Base-by-base conservation (phyloP, 129 eudicot genomes). In the Flaveria robusta region DNA sequence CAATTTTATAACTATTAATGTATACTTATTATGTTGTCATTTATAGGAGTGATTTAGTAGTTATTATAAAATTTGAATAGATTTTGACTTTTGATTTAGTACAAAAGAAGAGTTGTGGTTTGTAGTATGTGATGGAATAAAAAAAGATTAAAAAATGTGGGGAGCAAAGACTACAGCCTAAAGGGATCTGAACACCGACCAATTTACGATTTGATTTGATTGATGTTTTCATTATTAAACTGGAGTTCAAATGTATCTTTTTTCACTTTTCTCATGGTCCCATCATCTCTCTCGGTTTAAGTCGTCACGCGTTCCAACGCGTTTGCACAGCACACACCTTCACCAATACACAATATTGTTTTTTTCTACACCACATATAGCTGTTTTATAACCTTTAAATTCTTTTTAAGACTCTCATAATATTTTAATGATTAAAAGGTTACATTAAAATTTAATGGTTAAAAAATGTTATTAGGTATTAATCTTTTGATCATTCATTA, bases 171-270 rank as follows among this genome's bases (percentile, higher is more conserved):
- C 60, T 20, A 47, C 45, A 19, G 47, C 2, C 26, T 19, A 52
- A 66, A 39, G 37, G 74, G 67, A 69, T 43, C 82, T 69, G 9
- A 45, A 78, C 76, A 78, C 82, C 76, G 82, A 78, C 76, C 49
- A 43, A 34, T 11, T 43, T 46, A 24, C 9, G 81, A 77, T 78
- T 78, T 78, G 66, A 71, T 71, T 29, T 66, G 50, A 65, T 56
- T 68, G 58, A 37, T 77, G 56, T 34, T 52, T 59, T 26, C 55
- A 79, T 60, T 59, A 78, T 78, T 15, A 70, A 77, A 70, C 16
- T 59, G 18, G 46, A 79, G 66, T 71, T 79, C 66, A 71, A 71
- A 34, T 47, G 65, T 3, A 45, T 31, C 62, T 69, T 69, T 77
- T 55, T 41, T 14, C 15, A 14, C 29, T 71, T 70, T 70, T 77